A percentile compares a stretch with the other conserved stretches of the same genome.
phyloP scores from a whole-genome alignment of 495 filamentous ascomycete genomes.

The Tuber brumale region DNA sequence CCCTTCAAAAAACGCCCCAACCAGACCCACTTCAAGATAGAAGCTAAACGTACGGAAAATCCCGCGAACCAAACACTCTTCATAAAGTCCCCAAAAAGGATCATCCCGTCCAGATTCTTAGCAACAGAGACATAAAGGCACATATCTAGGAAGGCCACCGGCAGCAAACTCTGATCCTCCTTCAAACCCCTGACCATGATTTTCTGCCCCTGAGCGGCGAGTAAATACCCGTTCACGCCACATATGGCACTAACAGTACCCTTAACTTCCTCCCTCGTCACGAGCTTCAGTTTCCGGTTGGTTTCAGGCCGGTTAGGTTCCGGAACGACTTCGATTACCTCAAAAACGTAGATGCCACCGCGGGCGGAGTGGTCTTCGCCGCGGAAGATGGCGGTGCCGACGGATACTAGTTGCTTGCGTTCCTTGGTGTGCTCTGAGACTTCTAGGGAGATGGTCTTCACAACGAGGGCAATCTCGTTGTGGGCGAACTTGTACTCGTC shows the following conservation, averaged over 20 bases:
- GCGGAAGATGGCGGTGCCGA: conserved; percentile 73
- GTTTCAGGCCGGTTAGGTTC: conserved; percentile 80
- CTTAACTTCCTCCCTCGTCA: conserved; percentile 83
- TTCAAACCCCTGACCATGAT: conserved; percentile 91
- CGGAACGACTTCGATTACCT: conserved; percentile 82
- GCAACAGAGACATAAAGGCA: conserved; percentile 78
- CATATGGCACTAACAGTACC: conserved; percentile 88
- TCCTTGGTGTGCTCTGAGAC: conserved; percentile 84
- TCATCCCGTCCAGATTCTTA: conserved; percentile 74
- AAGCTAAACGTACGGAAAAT: conserved; percentile 57
- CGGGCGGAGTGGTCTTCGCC: conserved; percentile 83
- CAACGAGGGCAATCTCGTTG: conserved; percentile 67
- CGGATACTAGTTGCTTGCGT: conserved; percentile 67
- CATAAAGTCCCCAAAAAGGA: conserved; percentile 81
- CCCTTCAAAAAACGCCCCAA: conserved; percentile 10
- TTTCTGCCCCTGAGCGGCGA: conserved; percentile 91
- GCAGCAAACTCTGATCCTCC: conserved; percentile 82
- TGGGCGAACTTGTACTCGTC: conserved; percentile 65
- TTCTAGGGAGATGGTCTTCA: conserved; percentile 79
- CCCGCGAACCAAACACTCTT: conserved; percentile 94
- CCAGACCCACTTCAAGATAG: neutral
- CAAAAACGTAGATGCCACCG: conserved; percentile 86
- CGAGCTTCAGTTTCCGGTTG: conserved; percentile 71
- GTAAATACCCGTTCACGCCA: conserved; percentile 85
- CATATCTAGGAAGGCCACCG: conserved; percentile 97